A percentile compares a stretch with the other conserved stretches of the same genome.
These are phyloP conservation scores for Phytopythium ostracodes DNA, from an alignment of 352 stramenopile genomes.

Conservation along the genomic window DNA sequence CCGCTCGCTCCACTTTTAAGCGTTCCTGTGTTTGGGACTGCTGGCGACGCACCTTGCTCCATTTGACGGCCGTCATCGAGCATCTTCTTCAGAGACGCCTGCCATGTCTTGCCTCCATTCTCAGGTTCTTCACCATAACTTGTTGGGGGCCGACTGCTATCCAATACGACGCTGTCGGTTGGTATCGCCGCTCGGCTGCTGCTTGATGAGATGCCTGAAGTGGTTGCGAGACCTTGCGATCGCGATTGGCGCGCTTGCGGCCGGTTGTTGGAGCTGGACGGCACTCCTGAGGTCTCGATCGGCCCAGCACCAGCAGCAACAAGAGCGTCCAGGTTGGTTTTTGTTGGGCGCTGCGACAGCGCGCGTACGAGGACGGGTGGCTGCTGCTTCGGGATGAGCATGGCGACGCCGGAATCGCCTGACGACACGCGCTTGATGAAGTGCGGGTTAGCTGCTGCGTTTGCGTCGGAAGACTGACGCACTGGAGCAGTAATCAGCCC, in stretches of 20 bases:
- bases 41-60: constrained; percentile 4
- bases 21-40: neutral
- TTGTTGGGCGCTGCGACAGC: constrained; percentile 29
- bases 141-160: neutral
- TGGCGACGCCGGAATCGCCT: constrained; percentile 13
- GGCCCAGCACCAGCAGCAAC: neutral
- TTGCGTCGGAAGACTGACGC: neutral
- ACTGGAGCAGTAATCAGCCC: constrained; percentile 3
- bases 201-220: neutral
- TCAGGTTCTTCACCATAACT: neutral
- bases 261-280: neutral
- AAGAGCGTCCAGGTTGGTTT: constrained; percentile 9
- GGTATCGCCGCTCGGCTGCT: neutral
- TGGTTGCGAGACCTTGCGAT: neutral
- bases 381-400: constrained; percentile 16
- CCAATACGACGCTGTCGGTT: constrained; percentile 1
- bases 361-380: constrained; percentile 25
- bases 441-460: constrained; percentile 6
- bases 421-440: constrained; percentile 37
- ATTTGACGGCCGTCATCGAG: constrained; percentile 33
- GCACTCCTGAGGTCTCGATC: neutral
- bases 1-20: neutral
- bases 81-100: constrained; percentile 53
- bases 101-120: constrained; percentile 24
- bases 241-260: neutral